Base-by-base conservation (phyloP, 148 eudicot species). In the Linanthus parryae region DNA sequence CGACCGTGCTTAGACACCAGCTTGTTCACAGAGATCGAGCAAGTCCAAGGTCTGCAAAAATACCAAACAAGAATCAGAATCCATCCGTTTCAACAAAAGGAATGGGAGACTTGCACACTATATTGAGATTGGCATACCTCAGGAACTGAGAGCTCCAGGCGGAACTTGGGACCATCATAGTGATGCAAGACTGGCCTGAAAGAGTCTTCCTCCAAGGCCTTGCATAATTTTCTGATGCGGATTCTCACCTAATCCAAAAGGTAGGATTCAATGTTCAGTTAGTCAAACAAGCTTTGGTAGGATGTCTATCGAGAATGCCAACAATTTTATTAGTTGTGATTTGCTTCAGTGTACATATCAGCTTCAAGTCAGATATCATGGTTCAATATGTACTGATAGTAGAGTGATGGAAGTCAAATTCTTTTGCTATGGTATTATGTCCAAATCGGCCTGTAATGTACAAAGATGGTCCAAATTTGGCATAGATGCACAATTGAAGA, bases 171-270 rank as follows among this genome's bases (percentile, higher is more conserved):
- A 16, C 98, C 98, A 63, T 92, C 98, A 74, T 87, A 92, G 59
- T 92, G 98, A 66, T 92, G 98, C 88, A 92, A 74, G 63, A 92
- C 98, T 20, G 98, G 98, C 83, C 98, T 81, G 52, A 92, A 92
- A 24, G 98, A 42, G 76, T 92, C 98, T 75, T 92, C 98, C 73
- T 92, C 96, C 78, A 92, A 67, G 16, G 98, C 86, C 51, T 79
- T 87, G 74, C 94, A 79, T 13, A 92, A 31, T 60, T 75, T 92
- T 65, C 98, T 75, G 23, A 87, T 62, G 46, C 94, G 90, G 63
- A 92, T 82, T 44, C 96, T 81, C 68, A 92, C 98, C 98, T 91
- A 52, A 39, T 56, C 24, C 47, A 43, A 34, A 8, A 27, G 21
- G 54, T 26, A 21, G 38, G 34, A 52, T 26, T 17, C 18, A 24